Evolutionary conservation across 176 grass and related monocot genomes (phyloP).

Genomic region (Neostapfia colusana): DNA sequence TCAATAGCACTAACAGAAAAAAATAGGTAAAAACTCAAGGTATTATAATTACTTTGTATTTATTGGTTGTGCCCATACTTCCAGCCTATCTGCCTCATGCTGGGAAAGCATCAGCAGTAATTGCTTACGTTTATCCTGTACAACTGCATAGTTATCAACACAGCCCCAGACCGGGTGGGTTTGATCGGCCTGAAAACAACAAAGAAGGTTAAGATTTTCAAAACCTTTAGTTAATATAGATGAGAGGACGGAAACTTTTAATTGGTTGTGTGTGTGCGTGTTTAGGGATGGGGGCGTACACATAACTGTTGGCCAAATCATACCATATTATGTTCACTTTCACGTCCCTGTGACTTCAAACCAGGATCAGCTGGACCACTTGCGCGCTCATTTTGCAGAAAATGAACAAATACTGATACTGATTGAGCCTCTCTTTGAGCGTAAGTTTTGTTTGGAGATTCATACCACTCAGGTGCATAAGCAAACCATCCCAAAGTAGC

Average conservation of each 20-base stretch:
- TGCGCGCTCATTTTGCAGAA: slow-evolving; percentile 66
- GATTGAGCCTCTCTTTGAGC: slow-evolving; percentile 92
- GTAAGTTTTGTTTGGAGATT: slow-evolving; percentile 89
- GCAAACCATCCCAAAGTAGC: slow-evolving; percentile 99
- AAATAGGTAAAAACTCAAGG: slow-evolving; percentile 26
- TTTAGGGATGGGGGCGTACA: background rate
- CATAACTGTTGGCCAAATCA: slow-evolving; percentile 29
- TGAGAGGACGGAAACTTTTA: slow-evolving; percentile 5
- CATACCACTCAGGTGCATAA: slow-evolving; percentile 87
- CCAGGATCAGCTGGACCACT: slow-evolving; percentile 51
- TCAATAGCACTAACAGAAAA: slow-evolving; percentile 29
- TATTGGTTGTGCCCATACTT: slow-evolving; percentile 95
- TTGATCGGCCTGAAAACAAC: slow-evolving; percentile 61
- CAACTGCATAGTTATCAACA: slow-evolving; percentile 73
- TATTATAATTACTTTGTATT: slow-evolving; percentile 75
- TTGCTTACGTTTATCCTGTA: slow-evolving; percentile 82
- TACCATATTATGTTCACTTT: slow-evolving; percentile 77
- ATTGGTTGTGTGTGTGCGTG: background rate
- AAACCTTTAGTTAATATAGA: slow-evolving; percentile 14
- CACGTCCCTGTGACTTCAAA: slow-evolving; percentile 61
- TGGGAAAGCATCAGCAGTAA: slow-evolving; percentile 88
- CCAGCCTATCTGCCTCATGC: slow-evolving; percentile 92
- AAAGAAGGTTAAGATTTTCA: slow-evolving; percentile 21
- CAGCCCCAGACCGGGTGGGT: slow-evolving; percentile 87
- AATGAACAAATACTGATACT: slow-evolving; percentile 91